Evolutionary conservation across 1,139 yeast species (phyloP).

Genomic region (Diutina catenulata): DNA sequence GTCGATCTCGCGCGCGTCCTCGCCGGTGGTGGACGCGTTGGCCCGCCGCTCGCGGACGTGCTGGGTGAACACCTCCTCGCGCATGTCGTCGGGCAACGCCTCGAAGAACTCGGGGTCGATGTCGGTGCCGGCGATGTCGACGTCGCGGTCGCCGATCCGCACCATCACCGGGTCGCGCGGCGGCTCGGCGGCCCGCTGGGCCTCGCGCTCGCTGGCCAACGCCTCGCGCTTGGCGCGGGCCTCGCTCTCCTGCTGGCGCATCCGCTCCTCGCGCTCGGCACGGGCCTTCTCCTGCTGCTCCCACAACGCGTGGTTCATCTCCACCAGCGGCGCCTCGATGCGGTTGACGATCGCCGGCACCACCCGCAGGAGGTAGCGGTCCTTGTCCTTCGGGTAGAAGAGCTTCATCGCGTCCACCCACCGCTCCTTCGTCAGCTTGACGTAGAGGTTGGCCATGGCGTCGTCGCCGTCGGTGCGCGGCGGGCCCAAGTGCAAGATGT

Average conservation of each 20-base stretch:
- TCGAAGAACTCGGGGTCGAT: conserved; percentile 86
- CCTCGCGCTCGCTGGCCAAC: conserved; percentile 11
- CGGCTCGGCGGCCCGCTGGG: conserved; percentile 9
- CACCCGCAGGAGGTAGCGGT: background rate
- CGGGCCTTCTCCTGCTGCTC: conserved; percentile 18
- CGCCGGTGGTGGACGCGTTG: conserved; percentile 35
- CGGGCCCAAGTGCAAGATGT: background rate
- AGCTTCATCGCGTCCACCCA: conserved; percentile 4
- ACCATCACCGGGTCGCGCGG: conserved; percentile 48
- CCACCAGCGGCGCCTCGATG: conserved; percentile 1
- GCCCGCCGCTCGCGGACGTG: conserved; percentile 62
- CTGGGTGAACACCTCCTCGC: conserved; percentile 86
- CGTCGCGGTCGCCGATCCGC: conserved; percentile 64
- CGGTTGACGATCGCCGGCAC: background rate
- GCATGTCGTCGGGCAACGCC: conserved; percentile 86
- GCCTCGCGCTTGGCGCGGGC: conserved; percentile 8
- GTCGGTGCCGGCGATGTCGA: conserved; percentile 82
- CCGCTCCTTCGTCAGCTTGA: conserved; percentile 4
- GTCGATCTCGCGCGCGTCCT: conserved; percentile 53
- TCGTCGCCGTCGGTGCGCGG: background rate
- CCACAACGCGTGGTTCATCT: conserved; percentile 11
- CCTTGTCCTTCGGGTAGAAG: background rate
- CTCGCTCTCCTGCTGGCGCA: conserved; percentile 17
- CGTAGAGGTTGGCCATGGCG: background rate
- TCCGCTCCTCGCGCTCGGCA: conserved; percentile 26